phyloP scores from a whole-genome alignment of 1,284 basidiomycete genomes.

The Ustilago hordei region DNA sequence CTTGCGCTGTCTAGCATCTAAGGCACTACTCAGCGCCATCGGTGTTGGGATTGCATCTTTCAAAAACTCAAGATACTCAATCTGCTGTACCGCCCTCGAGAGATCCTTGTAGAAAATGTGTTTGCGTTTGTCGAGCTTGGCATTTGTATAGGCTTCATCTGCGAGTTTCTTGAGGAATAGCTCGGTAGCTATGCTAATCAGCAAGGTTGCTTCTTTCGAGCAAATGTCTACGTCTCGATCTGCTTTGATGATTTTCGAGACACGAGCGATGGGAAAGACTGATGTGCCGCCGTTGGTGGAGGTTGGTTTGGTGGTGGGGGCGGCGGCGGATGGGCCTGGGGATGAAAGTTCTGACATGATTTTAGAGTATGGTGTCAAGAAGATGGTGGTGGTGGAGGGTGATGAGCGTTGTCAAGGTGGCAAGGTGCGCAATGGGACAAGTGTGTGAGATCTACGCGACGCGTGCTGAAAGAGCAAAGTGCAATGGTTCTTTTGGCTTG shows the following conservation, averaged over 20 bases:
- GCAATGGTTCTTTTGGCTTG: not conserved
- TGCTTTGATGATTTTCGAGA: slow-evolving; percentile 63
- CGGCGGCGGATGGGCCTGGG: slow-evolving; percentile 16
- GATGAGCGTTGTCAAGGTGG: not conserved
- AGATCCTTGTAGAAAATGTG: slow-evolving; percentile 61
- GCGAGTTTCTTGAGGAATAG: slow-evolving; percentile 58
- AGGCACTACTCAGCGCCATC: slow-evolving; percentile 47
- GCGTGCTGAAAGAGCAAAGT: slow-evolving; percentile 13
- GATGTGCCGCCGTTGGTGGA: slow-evolving; percentile 38
- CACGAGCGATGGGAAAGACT: slow-evolving; percentile 55
- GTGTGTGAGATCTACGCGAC: slow-evolving; percentile 33
- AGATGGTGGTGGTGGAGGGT: not conserved
- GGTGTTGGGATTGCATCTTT: slow-evolving; percentile 55
- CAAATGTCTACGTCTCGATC: slow-evolving; percentile 63
- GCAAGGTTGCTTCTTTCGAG: slow-evolving; percentile 61
- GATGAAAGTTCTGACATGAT: slow-evolving; percentile 6
- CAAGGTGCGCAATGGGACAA: not conserved
- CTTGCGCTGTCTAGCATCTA: slow-evolving; percentile 49
- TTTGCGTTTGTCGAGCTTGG: slow-evolving; percentile 59
- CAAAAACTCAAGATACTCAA: slow-evolving; percentile 57
- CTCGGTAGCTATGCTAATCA: slow-evolving; percentile 61
- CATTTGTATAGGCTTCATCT: slow-evolving; percentile 59
- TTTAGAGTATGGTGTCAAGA: not conserved
- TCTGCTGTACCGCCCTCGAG: slow-evolving; percentile 56
- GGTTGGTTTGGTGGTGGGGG: slow-evolving; percentile 11